These are phyloP conservation scores for Candida yuanshanica DNA, from an alignment of 805 yeast species.

Conservation along the genomic window DNA sequence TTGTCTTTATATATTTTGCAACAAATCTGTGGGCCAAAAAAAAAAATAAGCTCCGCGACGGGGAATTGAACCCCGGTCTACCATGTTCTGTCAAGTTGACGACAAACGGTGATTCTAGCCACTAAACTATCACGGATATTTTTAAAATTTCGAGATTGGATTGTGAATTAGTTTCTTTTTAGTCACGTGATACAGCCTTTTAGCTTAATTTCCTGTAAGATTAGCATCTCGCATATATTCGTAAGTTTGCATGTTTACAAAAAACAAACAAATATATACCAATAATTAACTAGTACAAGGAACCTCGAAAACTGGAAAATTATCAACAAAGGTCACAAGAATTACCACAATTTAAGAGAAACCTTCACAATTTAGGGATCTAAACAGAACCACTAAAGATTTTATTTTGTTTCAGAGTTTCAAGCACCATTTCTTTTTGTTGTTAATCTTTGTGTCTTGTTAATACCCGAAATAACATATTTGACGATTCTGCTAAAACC, in stretches of 20 bases:
- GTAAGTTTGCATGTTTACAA: background rate
- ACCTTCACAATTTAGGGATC: too few species aligned
- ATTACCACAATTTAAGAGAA: too few species aligned
- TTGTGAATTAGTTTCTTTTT: background rate
- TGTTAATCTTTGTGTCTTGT: too few species aligned
- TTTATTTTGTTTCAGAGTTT: too few species aligned
- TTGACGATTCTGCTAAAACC: background rate
- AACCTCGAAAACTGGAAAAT: too few species aligned
- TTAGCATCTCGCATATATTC: background rate
- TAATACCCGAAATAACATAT: too few species aligned
- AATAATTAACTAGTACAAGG: too few species aligned
- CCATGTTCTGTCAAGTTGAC: slow-evolving; percentile 14
- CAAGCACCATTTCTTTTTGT: too few species aligned
- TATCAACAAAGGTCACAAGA: too few species aligned
- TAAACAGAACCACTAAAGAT: too few species aligned
- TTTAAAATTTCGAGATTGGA: background rate
- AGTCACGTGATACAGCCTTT: background rate
- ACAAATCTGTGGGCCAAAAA: too few species aligned
- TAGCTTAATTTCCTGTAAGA: too few species aligned
- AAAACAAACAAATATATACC: background rate
- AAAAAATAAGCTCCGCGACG: slow-evolving; percentile 22
- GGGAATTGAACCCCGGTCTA: slow-evolving; percentile 26
- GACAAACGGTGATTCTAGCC: slow-evolving; percentile 26
- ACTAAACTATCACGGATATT: slow-evolving; percentile 24
- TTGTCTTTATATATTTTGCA: background rate